These are phyloP conservation scores for Tricholoma terreum DNA, from an alignment of 768 basidiomycete species.

Conservation along the genomic window DNA sequence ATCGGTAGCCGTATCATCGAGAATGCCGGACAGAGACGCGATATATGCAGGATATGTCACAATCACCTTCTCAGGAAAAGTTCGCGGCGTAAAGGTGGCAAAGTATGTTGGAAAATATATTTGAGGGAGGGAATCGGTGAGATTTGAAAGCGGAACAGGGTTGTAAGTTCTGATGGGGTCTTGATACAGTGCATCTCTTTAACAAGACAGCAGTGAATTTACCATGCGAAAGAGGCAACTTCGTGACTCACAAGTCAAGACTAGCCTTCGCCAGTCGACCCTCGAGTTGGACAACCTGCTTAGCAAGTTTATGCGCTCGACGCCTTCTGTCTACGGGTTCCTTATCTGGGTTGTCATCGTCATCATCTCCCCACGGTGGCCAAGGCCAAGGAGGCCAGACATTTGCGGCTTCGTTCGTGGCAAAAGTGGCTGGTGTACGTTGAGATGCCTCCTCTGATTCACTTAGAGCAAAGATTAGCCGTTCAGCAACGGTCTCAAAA, in stretches of 20 bases:
- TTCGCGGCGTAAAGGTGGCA: conserved; percentile 75
- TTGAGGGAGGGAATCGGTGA: conserved; percentile 67
- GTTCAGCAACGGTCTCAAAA: conserved; percentile 67
- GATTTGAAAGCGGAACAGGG: conserved; percentile 65
- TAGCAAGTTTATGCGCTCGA: conserved; percentile 61
- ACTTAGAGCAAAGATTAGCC: conserved; percentile 59
- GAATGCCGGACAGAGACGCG: conserved; percentile 59
- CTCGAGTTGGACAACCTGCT: conserved; percentile 76
- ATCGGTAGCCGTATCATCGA: conserved; percentile 63
- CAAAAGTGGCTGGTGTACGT: conserved; percentile 15
- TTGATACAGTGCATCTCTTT: conserved; percentile 63
- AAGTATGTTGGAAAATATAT: conserved; percentile 86
- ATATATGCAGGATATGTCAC: conserved; percentile 82
- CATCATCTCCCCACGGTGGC: conserved; percentile 80
- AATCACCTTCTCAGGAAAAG: conserved; percentile 73
- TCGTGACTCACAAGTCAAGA: conserved; percentile 63
- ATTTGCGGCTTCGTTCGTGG: conserved; percentile 37
- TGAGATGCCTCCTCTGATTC: conserved; percentile 40
- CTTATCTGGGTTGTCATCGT: conserved; percentile 43
- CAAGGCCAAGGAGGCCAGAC: conserved; percentile 82
- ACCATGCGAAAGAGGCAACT: neutral
- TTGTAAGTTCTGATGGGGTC: conserved; percentile 91
- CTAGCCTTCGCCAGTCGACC: conserved; percentile 71
- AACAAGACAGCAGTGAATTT: neutral
- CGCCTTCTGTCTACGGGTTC: conserved; percentile 51